Evolutionary conservation across 306 rosid genomes (phyloP).

Genomic region (Corylus heterophylla): DNA sequence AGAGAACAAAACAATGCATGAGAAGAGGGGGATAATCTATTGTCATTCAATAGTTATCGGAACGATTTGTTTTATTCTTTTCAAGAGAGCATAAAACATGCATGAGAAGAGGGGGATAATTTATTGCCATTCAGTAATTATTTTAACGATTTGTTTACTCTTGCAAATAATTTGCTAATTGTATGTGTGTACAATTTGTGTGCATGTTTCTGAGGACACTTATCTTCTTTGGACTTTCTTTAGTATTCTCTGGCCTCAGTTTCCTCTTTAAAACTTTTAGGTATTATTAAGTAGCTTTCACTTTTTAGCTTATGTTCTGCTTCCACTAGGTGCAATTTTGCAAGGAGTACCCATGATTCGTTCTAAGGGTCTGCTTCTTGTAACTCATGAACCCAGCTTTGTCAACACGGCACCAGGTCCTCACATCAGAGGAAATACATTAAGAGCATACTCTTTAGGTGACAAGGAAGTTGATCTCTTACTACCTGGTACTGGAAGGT

Average conservation of each 20-base stretch:
- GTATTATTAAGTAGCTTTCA: background rate
- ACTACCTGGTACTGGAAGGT: conserved; percentile 96
- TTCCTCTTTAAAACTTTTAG: background rate
- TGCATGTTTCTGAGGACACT: background rate
- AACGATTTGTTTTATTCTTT: background rate
- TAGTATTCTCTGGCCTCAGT: conserved; percentile 3
- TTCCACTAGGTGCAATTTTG: conserved; percentile 46
- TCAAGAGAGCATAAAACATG: background rate
- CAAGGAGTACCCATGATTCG: conserved; percentile 51
- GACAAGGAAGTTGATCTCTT: conserved; percentile 88
- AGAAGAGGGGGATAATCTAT: background rate
- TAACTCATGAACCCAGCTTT: conserved; percentile 83
- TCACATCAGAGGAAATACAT: conserved; percentile 81
- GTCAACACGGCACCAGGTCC: conserved; percentile 82
- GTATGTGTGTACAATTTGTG: background rate
- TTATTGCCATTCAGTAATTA: conserved; percentile 18
- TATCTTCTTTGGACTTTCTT: conserved; percentile 1
- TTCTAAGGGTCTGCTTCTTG: conserved; percentile 67
- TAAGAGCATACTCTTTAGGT: conserved; percentile 86
- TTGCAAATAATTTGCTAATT: background rate
- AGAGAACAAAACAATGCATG: background rate
- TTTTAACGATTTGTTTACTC: conserved; percentile 15
- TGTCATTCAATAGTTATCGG: conserved; percentile 24
- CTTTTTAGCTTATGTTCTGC: conserved; percentile 16
- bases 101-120: background rate